These are phyloP conservation scores for Blastocystis sp. DNA, from an alignment of 352 stramenopile genomes.

Conservation along the genomic window DNA sequence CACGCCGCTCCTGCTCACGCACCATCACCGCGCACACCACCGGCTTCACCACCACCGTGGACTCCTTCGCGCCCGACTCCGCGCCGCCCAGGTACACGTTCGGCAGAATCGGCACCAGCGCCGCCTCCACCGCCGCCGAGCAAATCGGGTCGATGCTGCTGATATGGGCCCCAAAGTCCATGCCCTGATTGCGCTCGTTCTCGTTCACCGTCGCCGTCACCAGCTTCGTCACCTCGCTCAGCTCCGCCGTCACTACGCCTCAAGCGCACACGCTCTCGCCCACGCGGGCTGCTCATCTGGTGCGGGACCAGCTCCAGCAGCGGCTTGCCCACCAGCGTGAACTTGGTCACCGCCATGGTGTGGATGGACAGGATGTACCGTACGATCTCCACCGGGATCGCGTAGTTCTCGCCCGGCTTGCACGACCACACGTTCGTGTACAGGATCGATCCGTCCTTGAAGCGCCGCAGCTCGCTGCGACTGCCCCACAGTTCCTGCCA, in stretches of 20 bases:
- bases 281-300: not conserved
- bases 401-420: conserved; percentile 29
- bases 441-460: conserved; percentile 43
- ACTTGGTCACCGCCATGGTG: conserved; percentile 16
- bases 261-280: not conserved
- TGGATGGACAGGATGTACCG: conserved; percentile 45
- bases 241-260: conserved; percentile 2
- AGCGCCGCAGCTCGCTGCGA: conserved; percentile 36
- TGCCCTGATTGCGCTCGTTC: conserved; percentile 1
- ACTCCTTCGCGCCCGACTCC: not conserved
- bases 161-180: conserved; percentile 38
- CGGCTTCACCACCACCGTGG: not conserved
- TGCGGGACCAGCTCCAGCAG: conserved; percentile 17
- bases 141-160: not conserved
- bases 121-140: not conserved
- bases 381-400: conserved; percentile 51
- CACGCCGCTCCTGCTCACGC: not conserved
- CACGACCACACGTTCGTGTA: conserved; percentile 60
- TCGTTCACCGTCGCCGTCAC: conserved; percentile 3
- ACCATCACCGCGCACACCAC: not conserved
- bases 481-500: conserved; percentile 38
- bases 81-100: not conserved
- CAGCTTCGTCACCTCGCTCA: not conserved
- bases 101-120: not conserved
- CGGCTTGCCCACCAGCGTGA: conserved; percentile 6